Evolutionary conservation across 768 basidiomycete species (phyloP), one percentile per base, ranked within the genome.

Genomic region (Rhodocollybia butyracea): DNA sequence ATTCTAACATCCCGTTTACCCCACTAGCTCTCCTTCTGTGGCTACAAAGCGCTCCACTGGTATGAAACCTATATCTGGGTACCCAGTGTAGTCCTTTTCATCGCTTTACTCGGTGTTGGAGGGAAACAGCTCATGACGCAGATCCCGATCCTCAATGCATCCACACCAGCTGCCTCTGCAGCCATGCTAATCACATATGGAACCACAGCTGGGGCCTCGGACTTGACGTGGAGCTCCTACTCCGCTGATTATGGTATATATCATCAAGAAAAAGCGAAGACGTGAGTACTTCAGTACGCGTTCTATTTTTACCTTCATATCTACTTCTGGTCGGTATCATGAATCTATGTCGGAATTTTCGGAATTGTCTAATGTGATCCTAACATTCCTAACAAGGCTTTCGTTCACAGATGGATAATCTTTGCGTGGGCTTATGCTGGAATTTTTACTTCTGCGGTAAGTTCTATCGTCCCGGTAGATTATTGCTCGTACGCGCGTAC

Each of bases 61-160:
- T 88, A 73, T 47, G 88, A 88, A 60, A 81, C 78, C 21, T 64
- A 84, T 8, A 72, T 82, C 4, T 90, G 89, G 88, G 70, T 89
- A 7, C 89, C 89, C 0, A 80, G 83, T 39, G 68, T 82, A 7
- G 66, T 91, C 39, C 76, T 80, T 13, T 85, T 86, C 66, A 65
- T 87, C 26, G 76, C 88, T 26, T 79, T 84, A 26, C 73, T 86
- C 27, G 86, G 85, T 1, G 70, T 87, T 3, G 80, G 86, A 0
- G 86, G 84, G 0, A 82, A 84, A 61, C 75, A 88, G 56, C 70
- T 91, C 10, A 63, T 70, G 26, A 73, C 63, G n/a, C 63, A 65
- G 46, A 50, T 50, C 15, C 48, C 48, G 1, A 26, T 50, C 13
- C 21, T 50, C 21, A 50, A 32, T 32, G 62, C 68, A 3, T 19